phyloP scores from a whole-genome alignment of 2,329 filamentous ascomycete species.

The Purpureocillium takamizusanense region DNA sequence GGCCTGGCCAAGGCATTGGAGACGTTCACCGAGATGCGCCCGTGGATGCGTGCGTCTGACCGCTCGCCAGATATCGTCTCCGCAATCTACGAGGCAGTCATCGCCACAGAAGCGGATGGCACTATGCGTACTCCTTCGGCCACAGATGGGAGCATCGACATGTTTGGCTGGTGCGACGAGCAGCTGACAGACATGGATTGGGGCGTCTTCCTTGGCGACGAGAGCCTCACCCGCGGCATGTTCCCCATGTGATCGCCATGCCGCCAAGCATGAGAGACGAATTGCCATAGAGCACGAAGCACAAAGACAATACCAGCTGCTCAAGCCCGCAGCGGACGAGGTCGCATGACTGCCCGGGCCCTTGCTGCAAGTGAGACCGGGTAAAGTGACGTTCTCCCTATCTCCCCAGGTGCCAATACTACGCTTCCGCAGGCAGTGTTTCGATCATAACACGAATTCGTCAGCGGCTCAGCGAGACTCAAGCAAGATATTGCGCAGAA shows the following conservation, averaged over 20 bases:
- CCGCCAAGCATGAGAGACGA: neutral
- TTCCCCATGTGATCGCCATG: conserved; percentile 3
- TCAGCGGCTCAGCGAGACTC: too few relatives aligned
- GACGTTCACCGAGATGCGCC: conserved; percentile 17
- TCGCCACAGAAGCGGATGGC: conserved; percentile 9
- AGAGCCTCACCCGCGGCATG: conserved; percentile 7
- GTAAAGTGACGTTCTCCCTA: too few relatives aligned
- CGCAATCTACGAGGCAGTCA: conserved; percentile 16
- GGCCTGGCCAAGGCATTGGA: conserved; percentile 15
- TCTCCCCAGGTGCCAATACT: too few relatives aligned
- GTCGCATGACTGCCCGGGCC: too few relatives aligned
- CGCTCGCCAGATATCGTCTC: conserved; percentile 16
- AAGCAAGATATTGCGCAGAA: too few relatives aligned
- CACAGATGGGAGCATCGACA: conserved; percentile 14
- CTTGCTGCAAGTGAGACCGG: too few relatives aligned
- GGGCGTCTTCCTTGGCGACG: conserved; percentile 14
- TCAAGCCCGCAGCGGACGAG: too few relatives aligned
- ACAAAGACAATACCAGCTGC: too few relatives aligned
- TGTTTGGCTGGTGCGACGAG: conserved; percentile 18
- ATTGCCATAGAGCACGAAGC: too few relatives aligned
- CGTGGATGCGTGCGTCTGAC: conserved; percentile 17
- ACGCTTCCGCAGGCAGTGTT: too few relatives aligned
- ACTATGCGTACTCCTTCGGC: conserved; percentile 13
- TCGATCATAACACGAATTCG: too few relatives aligned
- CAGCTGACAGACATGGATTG: conserved; percentile 17